phyloP scores from a whole-genome alignment of 2,329 filamentous ascomycete genomes.

The Calonectria honghensis region DNA sequence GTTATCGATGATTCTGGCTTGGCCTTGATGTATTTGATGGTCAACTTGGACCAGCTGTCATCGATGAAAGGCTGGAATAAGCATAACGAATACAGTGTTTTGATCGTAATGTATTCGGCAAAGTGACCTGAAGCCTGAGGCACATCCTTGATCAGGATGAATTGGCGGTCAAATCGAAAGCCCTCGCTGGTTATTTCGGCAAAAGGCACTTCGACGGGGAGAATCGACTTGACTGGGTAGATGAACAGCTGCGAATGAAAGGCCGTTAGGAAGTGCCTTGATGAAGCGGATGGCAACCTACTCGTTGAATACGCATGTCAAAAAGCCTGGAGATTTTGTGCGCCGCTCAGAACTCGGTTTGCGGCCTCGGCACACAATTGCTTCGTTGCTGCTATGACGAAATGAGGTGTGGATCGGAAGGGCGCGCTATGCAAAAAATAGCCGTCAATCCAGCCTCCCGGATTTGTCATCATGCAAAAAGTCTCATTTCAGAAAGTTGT shows the following conservation, averaged over 20 bases:
- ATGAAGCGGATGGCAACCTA: not conserved
- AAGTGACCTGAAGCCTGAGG: not conserved
- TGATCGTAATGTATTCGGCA: constrained; percentile 23
- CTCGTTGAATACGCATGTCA: constrained; percentile 17
- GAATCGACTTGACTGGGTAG: constrained; percentile 23
- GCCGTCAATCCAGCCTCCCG: not conserved
- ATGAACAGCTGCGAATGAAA: constrained; percentile 23
- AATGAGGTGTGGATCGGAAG: constrained; percentile 2
- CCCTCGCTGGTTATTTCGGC: constrained; percentile 28
- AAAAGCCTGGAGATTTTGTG: not conserved
- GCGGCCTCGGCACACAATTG: not conserved
- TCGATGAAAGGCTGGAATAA: constrained; percentile 25
- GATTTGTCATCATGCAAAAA: constrained; percentile 14
- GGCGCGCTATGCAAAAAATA: constrained; percentile 9
- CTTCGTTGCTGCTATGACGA: constrained; percentile 5
- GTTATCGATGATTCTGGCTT: constrained; percentile 20
- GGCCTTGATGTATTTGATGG: constrained; percentile 15
- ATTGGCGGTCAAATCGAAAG: constrained; percentile 31
- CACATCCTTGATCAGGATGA: constrained; percentile 5
- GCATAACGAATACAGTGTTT: not conserved
- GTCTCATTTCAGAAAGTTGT: not conserved
- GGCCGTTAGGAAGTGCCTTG: not conserved
- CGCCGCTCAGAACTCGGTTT: not conserved
- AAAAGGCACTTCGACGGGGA: constrained; percentile 24
- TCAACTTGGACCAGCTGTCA: constrained; percentile 20